Percentiles rank a stretch among this genome's conserved stretches.
Conservation (phyloP, 495 filamentous ascomycete genomes). For the Xylaria flabelliformis region DNA sequence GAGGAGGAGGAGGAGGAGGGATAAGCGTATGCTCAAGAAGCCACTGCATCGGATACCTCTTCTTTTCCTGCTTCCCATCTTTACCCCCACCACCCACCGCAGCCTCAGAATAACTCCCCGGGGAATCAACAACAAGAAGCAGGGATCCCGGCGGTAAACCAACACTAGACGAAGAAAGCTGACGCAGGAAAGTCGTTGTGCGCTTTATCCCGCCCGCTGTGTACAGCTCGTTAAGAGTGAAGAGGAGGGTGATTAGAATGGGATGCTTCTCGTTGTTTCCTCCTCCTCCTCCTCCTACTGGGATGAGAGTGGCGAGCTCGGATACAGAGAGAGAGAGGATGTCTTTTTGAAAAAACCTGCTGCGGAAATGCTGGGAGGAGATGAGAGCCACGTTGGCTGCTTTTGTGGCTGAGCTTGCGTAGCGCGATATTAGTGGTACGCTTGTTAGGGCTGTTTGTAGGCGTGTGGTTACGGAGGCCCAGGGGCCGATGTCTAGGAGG, state of each 20-base stretch:
- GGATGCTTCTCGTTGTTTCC: constrained; percentile 41
- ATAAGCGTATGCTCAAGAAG: constrained; percentile 84
- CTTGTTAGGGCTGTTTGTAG: constrained; percentile 57
- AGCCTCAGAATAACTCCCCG: constrained; percentile 87
- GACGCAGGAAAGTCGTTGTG: constrained; percentile 76
- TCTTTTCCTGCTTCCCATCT: constrained; percentile 73
- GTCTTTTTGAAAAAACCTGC: constrained; percentile 66
- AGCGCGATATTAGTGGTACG: constrained; percentile 56
- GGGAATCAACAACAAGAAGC: constrained; percentile 88
- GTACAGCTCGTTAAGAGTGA: constrained; percentile 98
- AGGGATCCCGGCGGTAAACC: constrained; percentile 63
- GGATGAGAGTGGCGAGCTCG: constrained; percentile 45
- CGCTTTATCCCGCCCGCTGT: constrained; percentile 69
- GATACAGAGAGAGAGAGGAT: constrained; percentile 59
- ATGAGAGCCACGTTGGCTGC: constrained; percentile 54
- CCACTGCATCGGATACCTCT: constrained; percentile 92
- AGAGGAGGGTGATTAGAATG: constrained; percentile 79
- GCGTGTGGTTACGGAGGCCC: constrained; percentile 64
- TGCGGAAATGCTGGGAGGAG: constrained; percentile 40
- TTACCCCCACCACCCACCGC: constrained; percentile 57
- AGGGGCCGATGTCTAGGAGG: constrained; percentile 81
- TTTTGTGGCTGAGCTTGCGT: constrained; percentile 60
- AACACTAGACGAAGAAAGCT: constrained; percentile 54
- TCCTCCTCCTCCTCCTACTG: too few species aligned
- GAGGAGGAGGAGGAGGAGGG: constrained; percentile 10